Conservation (phyloP, 106 monocot genomes). For the Cymbidium sinense region DNA sequence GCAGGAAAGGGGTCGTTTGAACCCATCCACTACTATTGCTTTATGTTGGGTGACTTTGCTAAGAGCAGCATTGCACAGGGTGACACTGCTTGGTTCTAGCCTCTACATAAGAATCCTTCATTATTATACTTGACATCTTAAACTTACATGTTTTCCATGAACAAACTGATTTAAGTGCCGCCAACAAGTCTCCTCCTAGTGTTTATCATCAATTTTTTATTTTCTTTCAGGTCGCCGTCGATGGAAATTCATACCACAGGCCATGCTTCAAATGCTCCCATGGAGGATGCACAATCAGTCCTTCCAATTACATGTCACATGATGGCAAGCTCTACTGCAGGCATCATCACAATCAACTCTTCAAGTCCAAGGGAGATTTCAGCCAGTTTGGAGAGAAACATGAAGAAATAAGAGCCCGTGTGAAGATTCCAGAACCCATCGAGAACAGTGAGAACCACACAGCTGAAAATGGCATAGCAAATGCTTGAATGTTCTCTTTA, state of each 20-base stretch:
- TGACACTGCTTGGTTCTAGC: no score
- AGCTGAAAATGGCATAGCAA: neutral
- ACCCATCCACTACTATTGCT: no score
- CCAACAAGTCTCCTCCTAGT: neutral
- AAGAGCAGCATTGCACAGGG: no score
- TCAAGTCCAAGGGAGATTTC: conserved; percentile 59
- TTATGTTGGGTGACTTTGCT: no score
- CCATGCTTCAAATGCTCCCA: conserved; percentile 70
- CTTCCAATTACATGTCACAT: conserved; percentile 71
- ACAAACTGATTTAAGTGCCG: neutral
- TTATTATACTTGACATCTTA: neutral
- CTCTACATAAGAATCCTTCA: no score
- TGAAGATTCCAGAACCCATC: neutral
- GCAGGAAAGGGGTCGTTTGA: no score
- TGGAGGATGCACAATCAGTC: conserved; percentile 74
- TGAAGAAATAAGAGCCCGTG: conserved; percentile 10
- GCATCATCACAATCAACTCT: conserved; percentile 62
- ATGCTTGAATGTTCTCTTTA: neutral
- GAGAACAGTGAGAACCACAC: neutral
- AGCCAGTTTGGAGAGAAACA: conserved; percentile 41
- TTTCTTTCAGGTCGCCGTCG: conserved; percentile 18
- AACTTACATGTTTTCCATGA: neutral
- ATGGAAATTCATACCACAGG: conserved; percentile 49
- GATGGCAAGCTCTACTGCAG: conserved; percentile 71
- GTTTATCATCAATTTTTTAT: neutral